Conservation (phyloP, 768 basidiomycete genomes). For the Crepidotus variabilis region DNA sequence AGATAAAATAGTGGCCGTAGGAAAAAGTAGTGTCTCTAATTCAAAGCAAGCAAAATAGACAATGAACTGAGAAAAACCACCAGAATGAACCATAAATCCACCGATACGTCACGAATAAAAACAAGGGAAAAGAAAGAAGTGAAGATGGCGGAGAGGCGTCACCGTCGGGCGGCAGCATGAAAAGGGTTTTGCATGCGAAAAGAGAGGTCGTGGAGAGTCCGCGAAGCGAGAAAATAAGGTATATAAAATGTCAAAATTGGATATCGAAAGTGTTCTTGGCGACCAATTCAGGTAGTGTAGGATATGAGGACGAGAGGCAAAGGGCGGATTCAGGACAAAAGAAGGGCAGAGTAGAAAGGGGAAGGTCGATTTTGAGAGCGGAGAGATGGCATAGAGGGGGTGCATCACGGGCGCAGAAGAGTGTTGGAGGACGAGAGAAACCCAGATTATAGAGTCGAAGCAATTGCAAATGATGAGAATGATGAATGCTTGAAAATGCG, state of each 20-base stretch:
- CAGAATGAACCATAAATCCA: conserved; percentile 1
- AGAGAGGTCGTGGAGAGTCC: conserved; percentile 2
- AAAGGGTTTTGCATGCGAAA: conserved; percentile 1
- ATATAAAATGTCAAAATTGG: background rate
- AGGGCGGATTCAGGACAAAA: conserved; percentile 1
- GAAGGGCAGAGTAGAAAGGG: background rate
- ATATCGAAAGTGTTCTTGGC: background rate
- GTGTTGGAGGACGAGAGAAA: background rate
- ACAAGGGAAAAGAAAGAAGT: background rate
- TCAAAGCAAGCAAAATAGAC: conserved; percentile 6
- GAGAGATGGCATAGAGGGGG: background rate
- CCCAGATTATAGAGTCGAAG: background rate
- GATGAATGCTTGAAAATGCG: background rate
- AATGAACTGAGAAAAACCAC: conserved; percentile 5
- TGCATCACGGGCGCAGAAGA: background rate
- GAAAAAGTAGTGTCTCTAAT: background rate
- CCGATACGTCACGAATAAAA: conserved; percentile 20
- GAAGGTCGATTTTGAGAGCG: background rate
- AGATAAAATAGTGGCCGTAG: background rate
- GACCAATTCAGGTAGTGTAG: background rate
- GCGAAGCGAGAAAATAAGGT: background rate
- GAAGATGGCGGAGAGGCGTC: background rate
- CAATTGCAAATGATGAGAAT: background rate
- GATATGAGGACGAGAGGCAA: conserved; percentile 4
- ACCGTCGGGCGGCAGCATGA: conserved; percentile 2